Base-by-base conservation (phyloP, 495 filamentous ascomycete genomes). In the Tetracladium setigerum region DNA sequence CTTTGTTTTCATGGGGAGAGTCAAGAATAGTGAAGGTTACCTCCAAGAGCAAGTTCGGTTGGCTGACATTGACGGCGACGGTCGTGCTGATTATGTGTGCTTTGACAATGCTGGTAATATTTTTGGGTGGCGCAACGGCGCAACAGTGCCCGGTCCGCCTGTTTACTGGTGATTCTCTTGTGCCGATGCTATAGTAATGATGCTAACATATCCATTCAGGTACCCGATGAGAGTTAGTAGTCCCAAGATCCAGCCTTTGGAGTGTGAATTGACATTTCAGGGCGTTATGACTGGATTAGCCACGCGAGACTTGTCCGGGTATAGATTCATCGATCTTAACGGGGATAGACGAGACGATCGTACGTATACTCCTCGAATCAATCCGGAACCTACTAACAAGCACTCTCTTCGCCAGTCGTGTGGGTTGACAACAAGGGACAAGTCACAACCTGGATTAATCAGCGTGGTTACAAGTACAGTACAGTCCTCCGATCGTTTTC, bases 391-490 rank as follows among this genome's bases (percentile, higher is more conserved):
- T n/a, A n/a, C n/a, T n/a, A n/a, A n/a, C n/a, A n/a, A n/a, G n/a
- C n/a, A n/a, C n/a, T n/a, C n/a, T n/a, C n/a, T n/a, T n/a, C n/a
- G n/a, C n/a, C 16, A 42, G 39, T 42, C 11, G 12, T 42, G 6
- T 15, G 30, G 11, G 39, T 42, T 10, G 18, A 42, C 19, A 22
- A 22, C 5, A 42, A 42, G 19, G 39, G 39, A 18, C 12, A 42
- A 42, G 39, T 42, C 11, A 42, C 39, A 8, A 42, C 39, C 5
- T 42, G 39, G 39, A 42, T 42, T 9, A 42, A 42, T 27, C 39
- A 42, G 15, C 6, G 39, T 11, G 39, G 39, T 9, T 27, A 22
- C 8, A 9, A 22, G 39, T 42, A 27, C n/a, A n/a, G n/a, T n/a
- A n/a, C n/a, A n/a, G n/a, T n/a, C n/a, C n/a, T n/a, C n/a, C n/a